phyloP scores from a whole-genome alignment of 1,284 basidiomycete genomes.

The Trichosporon asahii region DNA sequence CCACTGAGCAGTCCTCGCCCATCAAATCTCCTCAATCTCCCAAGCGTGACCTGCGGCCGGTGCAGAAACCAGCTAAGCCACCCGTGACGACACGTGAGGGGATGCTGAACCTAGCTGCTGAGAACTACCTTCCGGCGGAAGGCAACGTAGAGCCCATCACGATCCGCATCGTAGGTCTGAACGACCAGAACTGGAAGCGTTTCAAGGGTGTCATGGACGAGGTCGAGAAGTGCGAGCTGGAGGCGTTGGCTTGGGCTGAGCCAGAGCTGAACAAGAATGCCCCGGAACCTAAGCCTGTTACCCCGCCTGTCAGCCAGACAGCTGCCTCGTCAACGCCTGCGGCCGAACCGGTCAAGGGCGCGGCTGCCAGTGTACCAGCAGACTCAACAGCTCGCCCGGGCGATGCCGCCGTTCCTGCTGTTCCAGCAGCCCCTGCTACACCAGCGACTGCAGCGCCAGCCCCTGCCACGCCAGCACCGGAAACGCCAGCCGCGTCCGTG shows the following conservation, averaged over 20 bases:
- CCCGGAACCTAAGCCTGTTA: background rate
- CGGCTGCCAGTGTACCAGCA: background rate
- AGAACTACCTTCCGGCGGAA: conserved; percentile 32
- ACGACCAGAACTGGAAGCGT: conserved; percentile 35
- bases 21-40: conserved; percentile 10
- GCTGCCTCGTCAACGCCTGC: background rate
- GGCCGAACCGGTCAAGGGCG: background rate
- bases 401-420: background rate
- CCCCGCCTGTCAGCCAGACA: background rate
- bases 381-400: background rate
- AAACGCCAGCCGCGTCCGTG: background rate
- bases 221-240: conserved; percentile 34
- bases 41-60: conserved; percentile 10
- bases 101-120: conserved; percentile 39
- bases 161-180: conserved; percentile 34
- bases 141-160: conserved; percentile 37
- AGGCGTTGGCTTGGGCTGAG: conserved; percentile 26
- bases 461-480: background rate
- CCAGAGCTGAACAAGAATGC: conserved; percentile 27
- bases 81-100: background rate
- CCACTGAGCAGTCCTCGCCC: background rate
- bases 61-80: background rate
- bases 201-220: conserved; percentile 34
- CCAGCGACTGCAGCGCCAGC: background rate
- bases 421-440: background rate